phyloP scores from a whole-genome alignment of 1,139 yeast species.

The Suhomyces chickasaworum region DNA sequence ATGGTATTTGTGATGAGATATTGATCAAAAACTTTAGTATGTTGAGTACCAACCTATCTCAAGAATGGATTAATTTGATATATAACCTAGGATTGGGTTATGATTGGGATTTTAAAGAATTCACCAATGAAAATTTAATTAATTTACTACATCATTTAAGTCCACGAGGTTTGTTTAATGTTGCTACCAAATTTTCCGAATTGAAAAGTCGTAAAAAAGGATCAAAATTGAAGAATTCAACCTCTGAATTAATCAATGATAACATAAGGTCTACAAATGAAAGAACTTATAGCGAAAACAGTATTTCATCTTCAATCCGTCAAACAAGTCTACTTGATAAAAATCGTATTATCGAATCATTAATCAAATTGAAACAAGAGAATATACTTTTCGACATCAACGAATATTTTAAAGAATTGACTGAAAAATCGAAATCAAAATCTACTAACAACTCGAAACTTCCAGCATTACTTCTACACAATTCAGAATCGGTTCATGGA shows the following conservation, averaged over 20 bases:
- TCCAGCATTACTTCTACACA: conserved; percentile 21
- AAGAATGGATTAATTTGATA: conserved; percentile 43
- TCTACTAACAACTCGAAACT: background rate
- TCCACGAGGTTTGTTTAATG: conserved; percentile 28
- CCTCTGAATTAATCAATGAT: background rate
- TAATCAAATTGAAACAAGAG: conserved; percentile 27
- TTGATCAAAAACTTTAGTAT: conserved; percentile 37
- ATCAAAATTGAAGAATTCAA: conserved; percentile 1
- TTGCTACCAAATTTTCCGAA: conserved; percentile 29
- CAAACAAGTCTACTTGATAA: conserved; percentile 20
- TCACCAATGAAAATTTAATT: conserved; percentile 32
- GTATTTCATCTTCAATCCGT: background rate
- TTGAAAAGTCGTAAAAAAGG: conserved; percentile 18
- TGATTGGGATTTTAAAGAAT: conserved; percentile 42
- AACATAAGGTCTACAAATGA: background rate
- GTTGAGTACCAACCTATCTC: conserved; percentile 30
- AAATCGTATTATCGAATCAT: conserved; percentile 23
- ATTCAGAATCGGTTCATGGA: conserved; percentile 32
- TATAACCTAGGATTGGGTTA: conserved; percentile 42
- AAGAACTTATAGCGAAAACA: background rate
- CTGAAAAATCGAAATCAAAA: conserved; percentile 3
- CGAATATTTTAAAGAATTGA: conserved; percentile 18
- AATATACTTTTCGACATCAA: conserved; percentile 37
- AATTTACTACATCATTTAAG: conserved; percentile 36
- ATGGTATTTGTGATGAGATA: conserved; percentile 28